Percentiles rank a stretch among this genome's conserved stretches.
Evolutionary conservation across 176 grass and related monocot species (phyloP).

Genomic region (Stipa capillata): DNA sequence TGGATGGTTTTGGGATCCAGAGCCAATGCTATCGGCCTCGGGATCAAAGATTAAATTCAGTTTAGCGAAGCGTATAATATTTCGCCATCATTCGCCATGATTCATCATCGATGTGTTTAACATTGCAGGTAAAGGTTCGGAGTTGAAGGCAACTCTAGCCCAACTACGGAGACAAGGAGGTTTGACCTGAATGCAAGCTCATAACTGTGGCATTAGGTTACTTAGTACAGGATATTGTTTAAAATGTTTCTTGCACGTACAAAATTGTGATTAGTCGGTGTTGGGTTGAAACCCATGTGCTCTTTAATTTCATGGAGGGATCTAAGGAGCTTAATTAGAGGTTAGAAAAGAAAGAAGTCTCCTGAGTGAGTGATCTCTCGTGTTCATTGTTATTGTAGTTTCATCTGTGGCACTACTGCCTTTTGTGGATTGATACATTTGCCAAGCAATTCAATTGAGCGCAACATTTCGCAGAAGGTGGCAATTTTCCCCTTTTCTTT

Average conservation of each 20-base stretch:
- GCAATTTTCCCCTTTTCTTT: no score
- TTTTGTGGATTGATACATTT: neutral
- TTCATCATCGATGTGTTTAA: constrained; percentile 16
- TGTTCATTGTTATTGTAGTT: neutral
- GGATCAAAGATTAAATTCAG: constrained; percentile 42
- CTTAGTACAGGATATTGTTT: constrained; percentile 42
- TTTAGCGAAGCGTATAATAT: constrained; percentile 20
- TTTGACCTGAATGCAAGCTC: constrained; percentile 50
- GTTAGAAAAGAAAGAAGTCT: neutral
- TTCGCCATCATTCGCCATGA: constrained; percentile 46
- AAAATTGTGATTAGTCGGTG: constrained; percentile 37
- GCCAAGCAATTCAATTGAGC: neutral
- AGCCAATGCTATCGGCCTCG: constrained; percentile 44
- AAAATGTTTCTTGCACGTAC: constrained; percentile 44
- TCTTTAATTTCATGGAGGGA: constrained; percentile 26
- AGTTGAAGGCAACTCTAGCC: constrained; percentile 32
- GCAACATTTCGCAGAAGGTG: neutral
- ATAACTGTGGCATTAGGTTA: constrained; percentile 61
- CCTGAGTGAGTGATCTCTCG: neutral
- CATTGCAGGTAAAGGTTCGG: constrained; percentile 26
- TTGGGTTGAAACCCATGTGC: constrained; percentile 56
- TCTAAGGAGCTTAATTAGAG: constrained; percentile 22
- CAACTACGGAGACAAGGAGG: constrained; percentile 23
- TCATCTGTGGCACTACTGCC: neutral
- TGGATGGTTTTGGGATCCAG: constrained; percentile 60